Evolutionary conservation across 2,329 filamentous ascomycete species (phyloP), one percentile per base, ranked within the genome.

Genomic region (Aspergillus sp.): DNA sequence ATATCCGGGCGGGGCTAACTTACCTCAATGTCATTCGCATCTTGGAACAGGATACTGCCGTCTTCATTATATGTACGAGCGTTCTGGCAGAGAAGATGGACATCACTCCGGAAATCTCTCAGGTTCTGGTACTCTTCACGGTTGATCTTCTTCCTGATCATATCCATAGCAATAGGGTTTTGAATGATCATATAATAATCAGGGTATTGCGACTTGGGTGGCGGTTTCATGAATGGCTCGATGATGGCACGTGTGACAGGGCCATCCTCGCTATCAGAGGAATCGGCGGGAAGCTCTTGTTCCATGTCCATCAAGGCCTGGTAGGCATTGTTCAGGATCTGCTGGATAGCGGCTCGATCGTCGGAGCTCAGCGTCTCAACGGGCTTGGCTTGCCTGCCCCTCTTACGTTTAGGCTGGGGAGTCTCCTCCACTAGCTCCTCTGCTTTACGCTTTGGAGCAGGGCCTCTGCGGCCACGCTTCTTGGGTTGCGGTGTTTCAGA

Each of bases 31-130:
- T 89, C 82, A 74, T 93, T 93, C 50, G 93, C 93, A 80, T 99
- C 95, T 69, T 90, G 85, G 78, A 93, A 98, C 54, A 99, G 84
- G 67, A 96, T 81, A 75, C 93, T 97, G 57, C 89, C 90, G 71
- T 98, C 95, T 76, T 99, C 96, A 70, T 99, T 99, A 81, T 96
- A 99, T 3, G 90, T 95, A 73, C 91, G 86, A 64, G 93, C 96
- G 75, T 99, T 99, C 71, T 84, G 87, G 73, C 93, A 95, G 76
- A 99, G 84, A 62, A 93, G 78, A 51, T 87, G 85, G 62, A 99
- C 87, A 70, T 99, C 96, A 64, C 85, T 86, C 55, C 87, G 84
- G 82, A 99, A 86, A 66, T 93, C 90, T 70, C 85, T 87, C 60
- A 97, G 77, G 68, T 84, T 89, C 66, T 85, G 86, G 75, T 99